Percentiles rank a stretch among this genome's conserved stretches.
Conservation (phyloP, 2,329 filamentous ascomycete species). For the Simplicillium sp. region DNA sequence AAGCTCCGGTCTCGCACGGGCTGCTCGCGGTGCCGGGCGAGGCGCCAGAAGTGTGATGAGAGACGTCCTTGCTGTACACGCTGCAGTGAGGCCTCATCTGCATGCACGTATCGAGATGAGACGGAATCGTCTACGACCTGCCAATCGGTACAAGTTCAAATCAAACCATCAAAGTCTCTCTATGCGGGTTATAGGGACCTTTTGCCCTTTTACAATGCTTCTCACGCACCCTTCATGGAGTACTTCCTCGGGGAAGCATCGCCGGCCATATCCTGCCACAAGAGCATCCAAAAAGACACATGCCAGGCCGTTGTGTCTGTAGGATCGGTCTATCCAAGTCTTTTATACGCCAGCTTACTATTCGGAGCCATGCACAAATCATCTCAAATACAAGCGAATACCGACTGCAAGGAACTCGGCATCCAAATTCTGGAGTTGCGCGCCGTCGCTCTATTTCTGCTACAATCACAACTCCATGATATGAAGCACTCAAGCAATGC, state of each 20-base stretch:
- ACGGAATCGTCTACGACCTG: not conserved
- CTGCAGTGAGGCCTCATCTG: slow-evolving; percentile 5
- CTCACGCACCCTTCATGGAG: not conserved
- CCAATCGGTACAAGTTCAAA: not conserved
- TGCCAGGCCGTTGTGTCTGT: slow-evolving; percentile 4
- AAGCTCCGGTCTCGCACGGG: slow-evolving; percentile 10
- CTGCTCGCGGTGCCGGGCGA: slow-evolving; percentile 8
- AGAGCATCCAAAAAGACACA: slow-evolving; percentile 3
- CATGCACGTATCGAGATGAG: slow-evolving; percentile 6
- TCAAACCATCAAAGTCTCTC: not conserved
- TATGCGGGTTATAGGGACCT: not conserved
- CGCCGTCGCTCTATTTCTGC: not conserved
- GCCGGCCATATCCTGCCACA: slow-evolving; percentile 1
- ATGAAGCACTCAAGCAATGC: not conserved
- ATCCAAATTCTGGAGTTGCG: slow-evolving; percentile 3
- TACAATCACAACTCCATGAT: not conserved
- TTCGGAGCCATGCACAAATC: slow-evolving; percentile 4
- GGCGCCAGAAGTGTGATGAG: slow-evolving; percentile 12
- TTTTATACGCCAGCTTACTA: slow-evolving; percentile 1
- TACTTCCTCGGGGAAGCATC: slow-evolving; percentile 1
- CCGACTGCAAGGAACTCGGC: not conserved
- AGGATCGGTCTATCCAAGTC: slow-evolving; percentile 2
- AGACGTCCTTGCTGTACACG: slow-evolving; percentile 8
- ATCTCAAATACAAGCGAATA: not conserved
- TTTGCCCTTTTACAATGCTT: not conserved